phyloP scores from a whole-genome alignment of 2,329 filamentous ascomycete genomes.

The Fusarium sp. region DNA sequence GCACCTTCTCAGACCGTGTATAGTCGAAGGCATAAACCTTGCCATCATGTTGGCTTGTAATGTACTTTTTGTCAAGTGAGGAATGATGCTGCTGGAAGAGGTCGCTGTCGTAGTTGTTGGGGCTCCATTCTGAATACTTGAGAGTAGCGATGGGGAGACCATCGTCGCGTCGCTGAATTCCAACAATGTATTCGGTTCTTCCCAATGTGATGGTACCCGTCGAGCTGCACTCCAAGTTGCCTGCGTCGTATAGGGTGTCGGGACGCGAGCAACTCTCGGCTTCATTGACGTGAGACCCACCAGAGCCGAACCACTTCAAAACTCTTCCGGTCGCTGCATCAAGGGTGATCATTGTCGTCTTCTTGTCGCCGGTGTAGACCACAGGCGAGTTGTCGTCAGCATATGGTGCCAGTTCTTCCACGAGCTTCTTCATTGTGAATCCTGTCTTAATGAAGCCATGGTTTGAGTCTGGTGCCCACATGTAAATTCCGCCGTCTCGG shows the following conservation, averaged over 20 bases:
- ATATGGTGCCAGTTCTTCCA: conserved; percentile 84
- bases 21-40: conserved; percentile 84
- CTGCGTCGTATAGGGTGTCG: conserved; percentile 72
- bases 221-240: conserved; percentile 80
- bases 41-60: conserved; percentile 88
- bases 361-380: conserved; percentile 91
- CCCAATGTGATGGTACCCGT: conserved; percentile 85
- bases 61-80: conserved; percentile 88
- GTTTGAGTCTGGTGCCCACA: conserved; percentile 76
- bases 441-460: conserved; percentile 72
- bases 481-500: conserved; percentile 85
- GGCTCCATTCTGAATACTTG: conserved; percentile 93
- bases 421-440: conserved; percentile 84
- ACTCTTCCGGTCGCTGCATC: conserved; percentile 87
- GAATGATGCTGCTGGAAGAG: conserved; percentile 83
- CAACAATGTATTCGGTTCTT: conserved; percentile 88
- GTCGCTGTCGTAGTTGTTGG: conserved; percentile 91
- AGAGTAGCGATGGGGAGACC: conserved; percentile 86
- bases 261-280: conserved; percentile 80
- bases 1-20: conserved; percentile 61
- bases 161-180: conserved; percentile 80
- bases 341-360: conserved; percentile 87
- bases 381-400: conserved; percentile 79
- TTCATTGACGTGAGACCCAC: conserved; percentile 73
- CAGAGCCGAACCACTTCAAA: conserved; percentile 84